These are phyloP conservation scores for Globisporangium cylindrosporum DNA, from an alignment of 352 stramenopile species.

Conservation along the genomic window DNA sequence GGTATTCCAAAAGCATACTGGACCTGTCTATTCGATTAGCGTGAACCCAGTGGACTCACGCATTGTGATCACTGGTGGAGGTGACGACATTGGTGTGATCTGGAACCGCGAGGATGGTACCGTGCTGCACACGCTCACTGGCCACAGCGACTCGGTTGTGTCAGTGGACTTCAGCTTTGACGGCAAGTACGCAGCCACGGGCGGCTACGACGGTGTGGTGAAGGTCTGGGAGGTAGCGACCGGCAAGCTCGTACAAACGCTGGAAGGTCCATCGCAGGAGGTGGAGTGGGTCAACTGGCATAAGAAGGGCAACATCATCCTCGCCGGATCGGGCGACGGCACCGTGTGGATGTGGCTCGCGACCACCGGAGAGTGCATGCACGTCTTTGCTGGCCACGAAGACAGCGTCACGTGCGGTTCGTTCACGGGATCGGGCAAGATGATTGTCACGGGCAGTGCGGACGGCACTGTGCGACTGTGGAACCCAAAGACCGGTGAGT, in stretches of 20 bases:
- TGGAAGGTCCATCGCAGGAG: conserved; percentile 88
- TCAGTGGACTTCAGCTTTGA: conserved; percentile 86
- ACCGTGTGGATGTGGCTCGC: conserved; percentile 94
- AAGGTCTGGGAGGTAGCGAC: conserved; percentile 89
- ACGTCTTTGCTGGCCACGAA: conserved; percentile 98
- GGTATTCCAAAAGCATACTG: conserved; percentile 77
- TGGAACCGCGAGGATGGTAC: conserved; percentile 84
- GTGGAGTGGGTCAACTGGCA: conserved; percentile 91
- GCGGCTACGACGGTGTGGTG: conserved; percentile 82
- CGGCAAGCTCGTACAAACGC: conserved; percentile 70
- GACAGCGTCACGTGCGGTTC: conserved; percentile 91
- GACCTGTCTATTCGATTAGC: conserved; percentile 78
- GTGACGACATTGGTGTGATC: conserved; percentile 82
- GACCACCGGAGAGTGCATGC: conserved; percentile 94
- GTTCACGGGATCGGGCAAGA: conserved; percentile 95
- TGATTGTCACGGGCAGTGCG: conserved; percentile 91
- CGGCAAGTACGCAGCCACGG: conserved; percentile 84
- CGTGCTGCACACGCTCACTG: conserved; percentile 72
- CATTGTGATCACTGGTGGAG: conserved; percentile 80
- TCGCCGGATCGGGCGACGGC: conserved; percentile 85
- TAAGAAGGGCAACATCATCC: conserved; percentile 88
- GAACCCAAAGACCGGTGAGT: conserved; percentile 95
- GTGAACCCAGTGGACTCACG: conserved; percentile 79
- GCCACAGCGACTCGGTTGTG: conserved; percentile 83
- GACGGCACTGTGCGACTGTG: conserved; percentile 95